Base-by-base conservation (phyloP, 345 rosid species). In the Salix viminalis region DNA sequence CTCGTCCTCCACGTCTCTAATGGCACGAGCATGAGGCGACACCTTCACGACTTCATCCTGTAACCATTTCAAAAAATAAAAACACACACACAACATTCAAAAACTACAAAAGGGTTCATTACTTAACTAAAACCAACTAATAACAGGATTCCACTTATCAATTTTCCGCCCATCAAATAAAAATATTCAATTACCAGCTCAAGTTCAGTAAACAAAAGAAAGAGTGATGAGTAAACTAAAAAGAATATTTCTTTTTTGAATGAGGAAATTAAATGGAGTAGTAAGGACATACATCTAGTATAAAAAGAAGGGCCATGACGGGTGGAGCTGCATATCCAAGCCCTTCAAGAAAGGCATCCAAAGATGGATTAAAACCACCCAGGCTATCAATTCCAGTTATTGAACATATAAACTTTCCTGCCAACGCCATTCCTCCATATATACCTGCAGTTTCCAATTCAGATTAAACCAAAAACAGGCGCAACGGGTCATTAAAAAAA, bases 1-100 rank as follows among this genome's bases (percentile, higher is more conserved):
- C 82, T 91, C 97, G 73, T 96, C 98, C 86, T 96, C 99, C n/a
- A 96, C 99, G 72, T 96, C 99, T 79, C 98, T 88, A 28, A 96
- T 92, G 28, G 99, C 99, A 2, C 97, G 92, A 76, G 99, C 99
- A 75, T 96, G 98, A 34, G 98, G 99, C 4, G 97, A 96, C 3
- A 91, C 26, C 84, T 93, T 96, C 85, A 96, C 99, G 72, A 96
- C 96, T 85, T 96, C 99, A 81, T 96, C 99, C 99, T 95, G 69
- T 18, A 69, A 75, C 7, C 77, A 82, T 65, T 71, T 71, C 28
- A 65, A 60, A 65, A 79, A 19, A 48, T 65, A 48, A 56, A 58
- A 46, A 58, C 58, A 36, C 39, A 15, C 13, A 10, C 9, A n/a
- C 41, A 41, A 41, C 44, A 41, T 41, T 41, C 13, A 0, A 41